Conservation (phyloP, 1,139 yeast genomes). For the Diutina pseudorugosa region DNA sequence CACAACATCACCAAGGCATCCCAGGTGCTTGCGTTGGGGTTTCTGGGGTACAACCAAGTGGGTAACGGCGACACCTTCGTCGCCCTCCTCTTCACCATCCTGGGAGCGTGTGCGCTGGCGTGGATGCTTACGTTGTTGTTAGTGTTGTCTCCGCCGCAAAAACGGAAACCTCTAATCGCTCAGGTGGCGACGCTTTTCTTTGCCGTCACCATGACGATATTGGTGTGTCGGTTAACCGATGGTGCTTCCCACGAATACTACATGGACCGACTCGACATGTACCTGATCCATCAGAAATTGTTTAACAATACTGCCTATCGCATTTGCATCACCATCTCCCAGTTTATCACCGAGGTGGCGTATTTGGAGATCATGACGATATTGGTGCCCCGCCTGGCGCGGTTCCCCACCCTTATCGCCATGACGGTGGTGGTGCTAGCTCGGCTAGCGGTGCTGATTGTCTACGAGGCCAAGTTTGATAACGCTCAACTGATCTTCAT, state of each 20-base stretch:
- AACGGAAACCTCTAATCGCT: conserved; percentile 35
- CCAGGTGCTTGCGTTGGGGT: background rate
- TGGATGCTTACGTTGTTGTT: conserved; percentile 44
- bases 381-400: conserved; percentile 12
- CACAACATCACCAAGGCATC: background rate
- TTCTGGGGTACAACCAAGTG: conserved; percentile 10
- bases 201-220: conserved; percentile 30
- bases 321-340: conserved; percentile 19
- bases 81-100: conserved; percentile 28
- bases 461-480: background rate
- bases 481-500: background rate
- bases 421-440: background rate
- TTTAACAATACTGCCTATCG: conserved; percentile 19
- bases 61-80: conserved; percentile 33
- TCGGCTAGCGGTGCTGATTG: background rate
- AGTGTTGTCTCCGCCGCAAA: conserved; percentile 27
- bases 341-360: conserved; percentile 24
- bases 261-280: conserved; percentile 24
- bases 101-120: conserved; percentile 23
- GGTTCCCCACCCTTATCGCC: background rate
- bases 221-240: conserved; percentile 24
- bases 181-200: conserved; percentile 34
- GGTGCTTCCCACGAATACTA: conserved; percentile 24
- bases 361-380: conserved; percentile 25
- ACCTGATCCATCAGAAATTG: conserved; percentile 18